Percentiles rank a stretch among this genome's conserved stretches.
These are phyloP conservation scores for Knoxia roxburghii DNA, from an alignment of 257 asterid genomes.

Conservation along the genomic window DNA sequence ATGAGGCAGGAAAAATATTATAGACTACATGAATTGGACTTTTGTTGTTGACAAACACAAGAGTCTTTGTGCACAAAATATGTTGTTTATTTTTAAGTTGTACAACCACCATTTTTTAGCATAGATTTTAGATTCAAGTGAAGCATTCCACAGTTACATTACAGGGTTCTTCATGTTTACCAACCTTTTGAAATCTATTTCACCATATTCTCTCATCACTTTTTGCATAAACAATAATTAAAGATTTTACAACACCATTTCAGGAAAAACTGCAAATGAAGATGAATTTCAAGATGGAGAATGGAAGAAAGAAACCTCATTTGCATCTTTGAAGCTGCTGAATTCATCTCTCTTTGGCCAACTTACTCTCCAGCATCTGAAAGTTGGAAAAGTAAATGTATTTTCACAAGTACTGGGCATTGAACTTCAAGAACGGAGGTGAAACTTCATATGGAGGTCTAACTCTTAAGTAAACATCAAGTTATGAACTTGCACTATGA, in stretches of 20 bases:
- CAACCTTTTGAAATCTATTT: neutral
- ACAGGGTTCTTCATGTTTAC: neutral
- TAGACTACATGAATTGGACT: neutral
- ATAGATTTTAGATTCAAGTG: neutral
- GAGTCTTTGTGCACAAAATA: too few species aligned
- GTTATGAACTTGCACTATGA: neutral
- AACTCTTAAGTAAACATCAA: neutral
- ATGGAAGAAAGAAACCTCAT: conserved; percentile 40
- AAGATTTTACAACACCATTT: neutral
- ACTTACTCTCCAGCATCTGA: conserved; percentile 57
- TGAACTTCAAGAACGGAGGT: neutral
- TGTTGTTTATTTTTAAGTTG: neutral
- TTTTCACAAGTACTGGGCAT: neutral
- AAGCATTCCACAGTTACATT: neutral
- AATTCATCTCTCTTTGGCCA: conserved; percentile 61
- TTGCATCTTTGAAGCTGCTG: conserved; percentile 62
- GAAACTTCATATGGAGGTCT: neutral
- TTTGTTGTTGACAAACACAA: neutral
- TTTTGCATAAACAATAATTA: neutral
- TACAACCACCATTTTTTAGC: neutral
- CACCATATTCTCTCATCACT: neutral
- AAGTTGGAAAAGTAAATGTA: neutral
- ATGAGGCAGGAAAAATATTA: too few species aligned
- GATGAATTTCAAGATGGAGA: conserved; percentile 1
- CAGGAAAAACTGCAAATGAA: neutral